A percentile compares a stretch with the other conserved stretches of the same genome.
Evolutionary conservation across 768 basidiomycete genomes (phyloP).

Genomic region (Hydnomerulius pinastri): DNA sequence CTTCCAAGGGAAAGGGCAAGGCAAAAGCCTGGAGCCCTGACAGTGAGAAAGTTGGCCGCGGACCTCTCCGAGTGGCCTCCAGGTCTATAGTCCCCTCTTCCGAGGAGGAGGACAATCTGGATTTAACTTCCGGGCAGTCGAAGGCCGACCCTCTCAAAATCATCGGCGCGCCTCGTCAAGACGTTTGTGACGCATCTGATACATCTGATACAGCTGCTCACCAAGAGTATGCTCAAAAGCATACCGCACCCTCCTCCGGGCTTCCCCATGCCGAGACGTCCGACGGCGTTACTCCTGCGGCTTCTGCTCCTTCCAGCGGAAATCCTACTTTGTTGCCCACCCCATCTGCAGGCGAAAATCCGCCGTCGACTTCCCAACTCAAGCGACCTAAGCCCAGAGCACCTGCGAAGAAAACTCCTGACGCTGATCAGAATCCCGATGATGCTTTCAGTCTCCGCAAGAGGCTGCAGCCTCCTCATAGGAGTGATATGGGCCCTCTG

Average conservation of each 20-base stretch:
- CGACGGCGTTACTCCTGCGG: no score
- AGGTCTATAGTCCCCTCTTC: neutral
- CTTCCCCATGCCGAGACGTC: no score
- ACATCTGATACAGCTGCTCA: no score
- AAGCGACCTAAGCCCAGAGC: no score
- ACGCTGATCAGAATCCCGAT: neutral
- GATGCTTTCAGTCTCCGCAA: neutral
- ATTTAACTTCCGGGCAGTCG: neutral
- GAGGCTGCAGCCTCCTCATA: neutral
- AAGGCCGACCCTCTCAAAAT: neutral
- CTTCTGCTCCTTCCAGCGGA: no score
- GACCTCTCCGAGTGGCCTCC: neutral
- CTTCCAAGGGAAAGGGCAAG: neutral
- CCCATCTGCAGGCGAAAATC: no score
- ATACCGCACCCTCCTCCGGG: no score
- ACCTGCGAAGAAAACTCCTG: no score
- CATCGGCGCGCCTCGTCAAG: neutral
- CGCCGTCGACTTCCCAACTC: no score
- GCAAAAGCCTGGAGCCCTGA: neutral
- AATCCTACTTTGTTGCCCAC: no score
- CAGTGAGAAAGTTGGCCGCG: neutral
- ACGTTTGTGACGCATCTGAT: neutral
- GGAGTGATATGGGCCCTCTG: neutral
- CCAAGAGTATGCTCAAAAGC: no score
- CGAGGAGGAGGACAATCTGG: neutral